Percentiles rank a stretch among this genome's conserved stretches.
phyloP scores from a whole-genome alignment of 2,329 filamentous ascomycete species.

The Aspergillaceae sp. region DNA sequence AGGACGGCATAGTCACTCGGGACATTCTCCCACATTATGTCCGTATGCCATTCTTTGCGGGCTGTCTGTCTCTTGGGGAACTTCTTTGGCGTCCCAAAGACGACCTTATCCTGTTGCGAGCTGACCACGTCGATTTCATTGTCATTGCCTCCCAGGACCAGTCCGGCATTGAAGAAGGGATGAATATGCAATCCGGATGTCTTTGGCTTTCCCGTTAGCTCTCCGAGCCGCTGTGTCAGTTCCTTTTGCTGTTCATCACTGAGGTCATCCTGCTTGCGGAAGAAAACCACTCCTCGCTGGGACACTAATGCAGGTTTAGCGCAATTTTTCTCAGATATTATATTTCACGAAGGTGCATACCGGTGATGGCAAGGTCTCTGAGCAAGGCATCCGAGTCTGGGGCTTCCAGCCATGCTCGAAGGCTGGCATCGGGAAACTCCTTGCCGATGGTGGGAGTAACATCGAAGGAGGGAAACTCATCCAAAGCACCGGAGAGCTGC shows the following conservation, averaged over 20 bases:
- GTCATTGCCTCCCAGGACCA: conserved; percentile 48
- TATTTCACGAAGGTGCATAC: conserved; percentile 32
- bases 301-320: conserved; percentile 40
- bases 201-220: conserved; percentile 50
- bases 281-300: conserved; percentile 61
- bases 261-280: conserved; percentile 54
- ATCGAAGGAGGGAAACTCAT: conserved; percentile 36
- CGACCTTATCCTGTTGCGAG: conserved; percentile 47
- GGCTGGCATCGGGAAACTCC: conserved; percentile 34
- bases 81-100: conserved; percentile 28
- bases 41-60: conserved; percentile 47
- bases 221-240: conserved; percentile 52
- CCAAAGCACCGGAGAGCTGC: conserved; percentile 23
- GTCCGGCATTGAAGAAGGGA: conserved; percentile 48
- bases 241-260: conserved; percentile 58
- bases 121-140: conserved; percentile 57
- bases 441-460: conserved; percentile 34
- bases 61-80: conserved; percentile 27
- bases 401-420: conserved; percentile 44
- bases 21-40: conserved; percentile 57
- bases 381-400: conserved; percentile 56
- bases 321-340: no score
- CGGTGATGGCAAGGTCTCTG: conserved; percentile 58
- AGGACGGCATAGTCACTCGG: conserved; percentile 57
- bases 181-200: conserved; percentile 54